Base-by-base conservation (phyloP, 371 early-diverging fungal genomes). In the Mortierella sp. region DNA sequence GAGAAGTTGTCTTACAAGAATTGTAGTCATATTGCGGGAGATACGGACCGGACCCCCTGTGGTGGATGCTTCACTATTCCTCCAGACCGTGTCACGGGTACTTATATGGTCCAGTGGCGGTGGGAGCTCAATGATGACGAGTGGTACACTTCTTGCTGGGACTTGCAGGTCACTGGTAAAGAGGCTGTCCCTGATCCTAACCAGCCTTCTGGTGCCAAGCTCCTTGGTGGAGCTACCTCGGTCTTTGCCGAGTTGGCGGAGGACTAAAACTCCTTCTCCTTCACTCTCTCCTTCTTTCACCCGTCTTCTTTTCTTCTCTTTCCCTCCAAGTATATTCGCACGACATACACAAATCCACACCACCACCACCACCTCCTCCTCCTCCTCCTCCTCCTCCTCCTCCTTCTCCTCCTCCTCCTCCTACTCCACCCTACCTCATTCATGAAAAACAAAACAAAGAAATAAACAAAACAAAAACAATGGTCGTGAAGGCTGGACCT, bases 71-170 rank as follows among this genome's bases (percentile, higher is more conserved):
- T 81, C 64, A 73, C 14, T 0, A 24, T 85, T 48, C 86, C 86
- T 13, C 34, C 16, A 0, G 13, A 67, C 46, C 77, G 78, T 5
- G 0, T 40, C 5, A 24, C 76, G 3, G 86, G 86, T 13, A 76
- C 50, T n/a, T 85, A 85, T 69, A 46, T 85, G 2, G 46, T 85
- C 51, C 86, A 85, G 73, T 85, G 86, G 86, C 75, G 86, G 26
- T 85, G 86, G 86, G 70, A 74, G 72, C 46, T 85, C 50, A 81
- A 81, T 55, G 26, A 59, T 0, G 55, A 73, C 31, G 86, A 85
- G 77, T 79, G 31, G 59, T 86, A 86, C 53, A 74, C 86, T 4
- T 86, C 86, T 37, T 86, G 86, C 79, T 86, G 86, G 86, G 86
- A 86, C 44, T 5, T 86, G n/a, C 54, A 24, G 5, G 79, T 86